A percentile compares a stretch with the other conserved stretches of the same genome.
These are phyloP conservation scores for Cladophialophora bantiana DNA, from an alignment of 2,329 filamentous ascomycete species.

Conservation along the genomic window DNA sequence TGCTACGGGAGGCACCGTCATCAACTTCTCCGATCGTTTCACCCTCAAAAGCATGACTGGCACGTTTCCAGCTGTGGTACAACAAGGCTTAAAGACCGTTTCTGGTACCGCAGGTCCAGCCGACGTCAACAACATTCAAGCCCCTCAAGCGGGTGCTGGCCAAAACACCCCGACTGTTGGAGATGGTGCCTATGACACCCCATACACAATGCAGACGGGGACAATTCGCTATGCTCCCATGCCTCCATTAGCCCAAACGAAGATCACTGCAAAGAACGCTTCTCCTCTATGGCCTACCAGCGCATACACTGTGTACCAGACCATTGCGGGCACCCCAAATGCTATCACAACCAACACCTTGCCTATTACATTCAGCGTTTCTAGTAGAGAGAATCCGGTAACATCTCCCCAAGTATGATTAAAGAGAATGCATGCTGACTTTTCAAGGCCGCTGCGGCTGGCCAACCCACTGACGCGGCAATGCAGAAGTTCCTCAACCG, in stretches of 20 bases:
- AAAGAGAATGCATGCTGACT: constrained; percentile 22
- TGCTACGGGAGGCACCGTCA: constrained; percentile 61
- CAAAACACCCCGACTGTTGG: constrained; percentile 29
- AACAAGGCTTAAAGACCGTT: constrained; percentile 49
- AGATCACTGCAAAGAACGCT: constrained; percentile 62
- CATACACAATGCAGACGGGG: constrained; percentile 65
- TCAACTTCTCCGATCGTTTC: constrained; percentile 69
- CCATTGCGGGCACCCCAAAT: constrained; percentile 57
- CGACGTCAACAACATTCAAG: constrained; percentile 38
- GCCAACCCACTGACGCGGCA: constrained; percentile 56
- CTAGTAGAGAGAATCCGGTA: constrained; percentile 66
- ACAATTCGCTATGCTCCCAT: constrained; percentile 67
- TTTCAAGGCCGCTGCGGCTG: constrained; percentile 61
- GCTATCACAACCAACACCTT: constrained; percentile 61
- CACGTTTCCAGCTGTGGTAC: constrained; percentile 54
- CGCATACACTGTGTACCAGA: constrained; percentile 52
- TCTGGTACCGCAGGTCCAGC: constrained; percentile 41
- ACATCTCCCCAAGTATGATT: constrained; percentile 42
- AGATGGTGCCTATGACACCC: constrained; percentile 49
- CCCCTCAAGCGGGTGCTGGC: constrained; percentile 45
- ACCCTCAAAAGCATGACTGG: constrained; percentile 70
- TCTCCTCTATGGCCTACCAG: constrained; percentile 64
- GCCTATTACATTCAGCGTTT: constrained; percentile 58
- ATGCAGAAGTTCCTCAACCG: constrained; percentile 65
- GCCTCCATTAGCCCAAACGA: constrained; percentile 65